Evolutionary conservation across 495 filamentous ascomycete species (phyloP).

Genomic region (Friedmanniomyces endolithicus): DNA sequence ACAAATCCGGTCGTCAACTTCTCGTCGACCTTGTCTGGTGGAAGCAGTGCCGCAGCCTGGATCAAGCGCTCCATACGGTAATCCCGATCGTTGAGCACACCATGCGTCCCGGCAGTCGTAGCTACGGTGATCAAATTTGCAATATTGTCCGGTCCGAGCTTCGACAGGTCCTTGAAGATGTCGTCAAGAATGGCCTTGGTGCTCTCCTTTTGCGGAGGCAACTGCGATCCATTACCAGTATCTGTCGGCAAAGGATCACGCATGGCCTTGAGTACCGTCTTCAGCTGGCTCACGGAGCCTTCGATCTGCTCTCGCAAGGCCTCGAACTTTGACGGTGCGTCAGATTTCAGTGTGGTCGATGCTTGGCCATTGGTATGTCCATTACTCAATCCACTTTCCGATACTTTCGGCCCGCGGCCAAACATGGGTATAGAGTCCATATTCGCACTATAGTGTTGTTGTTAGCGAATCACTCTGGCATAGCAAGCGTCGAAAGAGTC

Average conservation of each 20-base stretch:
- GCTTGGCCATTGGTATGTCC: background rate
- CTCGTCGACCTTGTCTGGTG: constrained; percentile 36
- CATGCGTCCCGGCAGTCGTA: background rate
- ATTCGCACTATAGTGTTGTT: background rate
- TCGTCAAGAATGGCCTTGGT: constrained; percentile 36
- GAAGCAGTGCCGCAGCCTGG: constrained; percentile 28
- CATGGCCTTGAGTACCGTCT: constrained; percentile 18
- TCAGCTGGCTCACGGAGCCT: constrained; percentile 19
- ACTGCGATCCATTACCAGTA: constrained; percentile 27
- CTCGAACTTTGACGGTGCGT: constrained; percentile 1
- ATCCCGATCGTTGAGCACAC: constrained; percentile 31
- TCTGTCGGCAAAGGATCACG: constrained; percentile 24
- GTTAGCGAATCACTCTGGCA: background rate
- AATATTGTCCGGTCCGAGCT: constrained; percentile 12
- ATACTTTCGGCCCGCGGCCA: background rate
- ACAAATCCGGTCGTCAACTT: constrained; percentile 49
- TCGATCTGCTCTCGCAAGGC: constrained; percentile 4
- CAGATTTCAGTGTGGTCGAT: constrained; percentile 11
- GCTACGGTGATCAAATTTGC: background rate
- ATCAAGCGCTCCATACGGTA: constrained; percentile 48
- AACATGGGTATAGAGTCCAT: background rate
- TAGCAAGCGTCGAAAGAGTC: background rate
- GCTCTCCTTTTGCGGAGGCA: constrained; percentile 3
- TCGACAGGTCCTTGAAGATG: constrained; percentile 18
- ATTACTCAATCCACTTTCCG: background rate